Evolutionary conservation across 495 filamentous ascomycete genomes (phyloP), one percentile per base, ranked within the genome.

Genomic region (Parathielavia appendiculata): DNA sequence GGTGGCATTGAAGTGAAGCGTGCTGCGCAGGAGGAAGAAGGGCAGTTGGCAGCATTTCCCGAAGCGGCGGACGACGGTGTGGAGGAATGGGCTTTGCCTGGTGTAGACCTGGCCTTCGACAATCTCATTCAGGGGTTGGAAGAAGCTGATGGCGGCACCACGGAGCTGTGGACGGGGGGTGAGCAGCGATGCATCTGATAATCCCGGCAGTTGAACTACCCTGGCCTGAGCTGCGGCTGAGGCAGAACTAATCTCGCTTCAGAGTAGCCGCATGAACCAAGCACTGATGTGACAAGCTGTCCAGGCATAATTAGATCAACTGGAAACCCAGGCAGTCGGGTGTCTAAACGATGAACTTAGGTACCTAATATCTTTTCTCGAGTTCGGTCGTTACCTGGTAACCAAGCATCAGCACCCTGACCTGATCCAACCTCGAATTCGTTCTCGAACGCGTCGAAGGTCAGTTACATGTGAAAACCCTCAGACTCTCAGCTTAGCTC

Each of bases 1-100:
- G 68, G 68, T 5, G 54, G 46, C 4, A 30, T 70, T 0, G 52
- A 56, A 16, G 63, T 70, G 4, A 20, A 52, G 36, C 35, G 36
- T 30, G 16, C 0, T 2, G 63, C 48, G 12, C 36, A 20, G 7
- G 19, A 23, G 23, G 39, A 43, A 14, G 46, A 32, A n/a, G 35
- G 17, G 36, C 51, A 59, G 32, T 17, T n/a, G n/a, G n/a, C n/a
- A 5, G 39, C 5, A 26, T 20, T 20, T 4, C 14, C 11, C 32
- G 13, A 16, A 36, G n/a, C 8, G n/a, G n/a, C 32, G 2, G 19
- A 12, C 9, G 50, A 2, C 19, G 19, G 39, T 10, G 46, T 7
- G 0, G 54, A 38, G 17, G 47, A 53, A 10, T 57, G 53, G 59
- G 48, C 59, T 0, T 36, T 57, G 16, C 52, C 47, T 11, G 59